Evolutionary conservation across 2,329 filamentous ascomycete species (phyloP), one percentile per base, ranked within the genome.

Genomic region (Didymella pinodella): DNA sequence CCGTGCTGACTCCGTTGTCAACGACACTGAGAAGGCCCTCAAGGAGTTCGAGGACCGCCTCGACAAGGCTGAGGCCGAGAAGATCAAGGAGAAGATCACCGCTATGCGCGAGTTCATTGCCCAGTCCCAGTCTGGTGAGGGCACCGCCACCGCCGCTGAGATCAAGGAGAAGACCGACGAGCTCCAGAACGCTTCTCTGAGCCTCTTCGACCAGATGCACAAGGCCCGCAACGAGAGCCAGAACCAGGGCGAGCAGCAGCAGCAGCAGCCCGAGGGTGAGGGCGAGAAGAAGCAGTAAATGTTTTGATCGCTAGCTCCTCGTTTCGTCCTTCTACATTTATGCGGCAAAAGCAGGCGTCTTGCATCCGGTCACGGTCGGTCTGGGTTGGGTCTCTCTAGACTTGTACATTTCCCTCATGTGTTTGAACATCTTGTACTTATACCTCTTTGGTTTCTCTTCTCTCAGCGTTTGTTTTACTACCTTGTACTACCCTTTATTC

Each of bases 121-220:
- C 83, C 93, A 96, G 89, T 96, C 88, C 86, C 94, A 97, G 85
- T 87, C 92, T 73, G 94, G 94, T 66, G 95, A 99, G 85, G 88
- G 89, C 75, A 87, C 84, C 64, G 88, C 91, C 74, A 96, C 92
- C 62, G 91, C 93, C 50, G 91, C 91, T 67, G 91, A 98, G 82
- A 90, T 99, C 81, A 98, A 98, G 91, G 88, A 92, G 84, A 97
- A 97, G 92, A 96, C 92, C 74, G 95, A 98, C 69, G 94, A 97
- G 82, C 91, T 99, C 77, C 95, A 98, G 85, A 91, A 90, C 79
- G 92, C 94, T 70, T 94, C 90, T 81, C 85, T 99, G 82, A 96
- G 91, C 83, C 89, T 98, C 75, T 98, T 99, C 81, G 95, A 98
- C 85, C 97, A 98, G 90, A 97, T 99, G 92, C 94, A 99, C 91